Base-by-base conservation (phyloP, 192 early-diverging fungal species). In the Backusella liffmaniae region DNA sequence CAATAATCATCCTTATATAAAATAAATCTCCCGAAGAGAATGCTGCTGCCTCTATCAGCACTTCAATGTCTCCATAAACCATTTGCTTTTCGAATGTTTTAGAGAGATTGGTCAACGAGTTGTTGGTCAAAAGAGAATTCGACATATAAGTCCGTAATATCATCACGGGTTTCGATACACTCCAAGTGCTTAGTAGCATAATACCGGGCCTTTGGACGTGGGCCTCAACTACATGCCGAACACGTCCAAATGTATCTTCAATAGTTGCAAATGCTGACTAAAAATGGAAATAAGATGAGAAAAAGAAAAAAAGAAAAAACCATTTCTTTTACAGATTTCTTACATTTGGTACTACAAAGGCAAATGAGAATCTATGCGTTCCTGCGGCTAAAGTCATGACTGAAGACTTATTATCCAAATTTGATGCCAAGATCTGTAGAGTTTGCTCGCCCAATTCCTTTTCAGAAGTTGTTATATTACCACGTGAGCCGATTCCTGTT, bases 401-500 rank as follows among this genome's bases (percentile, higher is more conserved):
- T 32, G 59, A 34, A 12, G 66, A 37, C 35, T 65, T 66, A 21
- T 62, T 51, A 18, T 78, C 65, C n/a, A 41, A 35, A 15, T 67
- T 49, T 37, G 72, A 41, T 15, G 62, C 30, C 15, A 78, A 35
- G 12, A 78, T 41, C 21, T 71, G 30, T 32, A 67, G 18, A n/a
- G 51, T 76, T 30, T 81, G 75, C 30, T 81, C 79, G 15, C 44
- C 39, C 6, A 81, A 34, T 3, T 56, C 13, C 49, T 73, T 81
- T 72, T 81, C 79, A 39, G 76, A 53, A 41, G 67, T 73, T 26
- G 77, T 37, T 13, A 73, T 42, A 37, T 75, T 81, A 29, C 79
- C 79, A 53, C 79, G 37, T 37, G 75, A 16, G 23, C 79, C 79
- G 62, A 81, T 81, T 15, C 79, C 79, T 80, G n/a, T 35, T 42